Base-by-base conservation (phyloP, 805 yeast species). In the Ogataea pini region DNA sequence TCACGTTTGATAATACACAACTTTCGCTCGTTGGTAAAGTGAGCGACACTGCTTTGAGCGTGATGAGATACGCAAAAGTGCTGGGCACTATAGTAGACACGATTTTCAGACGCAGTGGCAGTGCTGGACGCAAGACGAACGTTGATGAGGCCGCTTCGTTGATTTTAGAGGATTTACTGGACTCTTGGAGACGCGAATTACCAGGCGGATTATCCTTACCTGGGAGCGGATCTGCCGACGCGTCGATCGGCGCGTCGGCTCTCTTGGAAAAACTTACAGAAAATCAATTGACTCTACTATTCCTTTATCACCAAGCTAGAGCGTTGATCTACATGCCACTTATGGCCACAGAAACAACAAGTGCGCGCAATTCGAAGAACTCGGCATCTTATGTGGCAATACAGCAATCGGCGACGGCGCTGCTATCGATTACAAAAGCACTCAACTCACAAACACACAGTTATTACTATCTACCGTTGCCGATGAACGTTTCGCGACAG, bases 151-250 rank as follows among this genome's bases (percentile, higher is more conserved):
- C 69, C 8, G 53, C 64, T 9, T 55, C 67, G 41, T 54, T 69
- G 45, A 49, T 68, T 8, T 51, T 64, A 42, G 96, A 90, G 60
- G 80, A 85, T 56, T 77, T 83, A 57, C 71, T 90, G 40, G 96
- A 89, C 56, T 70, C 78, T 42, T 90, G 97, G 97, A 73, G 88
- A 57, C 70, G 83, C 17, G 86, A 85, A 34, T 69, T 90, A n/a
- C 34, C 34, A 7, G 18, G 5, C 4, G 16, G 17, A n/a, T n/a
- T 31, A 7, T 7, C 18, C 3, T 8, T 31, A 7, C 18, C 34
- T n/a, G 34, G 34, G 4, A 14, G 17, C 16, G 34, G 34, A 31
- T 13, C 34, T 3, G 18, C 34, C 16, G 34, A 31, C 16, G 34
- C 34, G 17, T 31, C 34, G 18, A 31, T 31, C 16, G 34, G 34